A percentile compares a stretch with the other conserved stretches of the same genome.
phyloP scores from a whole-genome alignment of 768 basidiomycete species.

The Termitomyces sp. region DNA sequence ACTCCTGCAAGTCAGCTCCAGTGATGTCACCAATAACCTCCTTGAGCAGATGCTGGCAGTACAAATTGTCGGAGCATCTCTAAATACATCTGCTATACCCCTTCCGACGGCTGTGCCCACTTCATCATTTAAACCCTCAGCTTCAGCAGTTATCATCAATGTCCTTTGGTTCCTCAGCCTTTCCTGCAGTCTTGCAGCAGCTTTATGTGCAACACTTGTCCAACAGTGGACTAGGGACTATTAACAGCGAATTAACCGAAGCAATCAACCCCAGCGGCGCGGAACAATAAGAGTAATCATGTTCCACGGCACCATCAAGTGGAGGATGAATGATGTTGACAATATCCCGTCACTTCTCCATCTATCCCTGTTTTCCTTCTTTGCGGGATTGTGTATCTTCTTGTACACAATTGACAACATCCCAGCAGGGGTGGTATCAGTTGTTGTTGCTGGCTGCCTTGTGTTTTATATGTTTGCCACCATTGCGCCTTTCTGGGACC shows the following conservation, averaged over 20 bases:
- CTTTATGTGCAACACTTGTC: constrained; percentile 22
- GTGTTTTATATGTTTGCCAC: background rate
- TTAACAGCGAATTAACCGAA: background rate
- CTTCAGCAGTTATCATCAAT: constrained; percentile 17
- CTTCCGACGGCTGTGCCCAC: no score
- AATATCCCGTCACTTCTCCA: constrained; percentile 3
- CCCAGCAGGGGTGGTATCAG: background rate
- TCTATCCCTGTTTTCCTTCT: constrained; percentile 1
- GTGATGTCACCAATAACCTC: constrained; percentile 22
- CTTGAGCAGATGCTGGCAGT: constrained; percentile 21
- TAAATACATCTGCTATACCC: no score
- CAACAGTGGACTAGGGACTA: constrained; percentile 5
- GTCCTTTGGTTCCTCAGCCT: no score
- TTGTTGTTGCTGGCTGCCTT: background rate
- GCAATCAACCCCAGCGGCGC: background rate
- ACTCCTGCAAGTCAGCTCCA: constrained; percentile 26
- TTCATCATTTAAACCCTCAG: constrained; percentile 10
- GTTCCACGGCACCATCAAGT: constrained; percentile 1
- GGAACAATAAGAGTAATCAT: background rate
- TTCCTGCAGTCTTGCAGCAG: constrained; percentile 19
- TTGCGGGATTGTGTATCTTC: background rate
- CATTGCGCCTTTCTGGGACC: background rate
- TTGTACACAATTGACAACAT: background rate
- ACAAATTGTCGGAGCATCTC: no score
- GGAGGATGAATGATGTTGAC: constrained; percentile 4